Conservation (phyloP, 306 rosid genomes). For the Arachis hypogaea region DNA sequence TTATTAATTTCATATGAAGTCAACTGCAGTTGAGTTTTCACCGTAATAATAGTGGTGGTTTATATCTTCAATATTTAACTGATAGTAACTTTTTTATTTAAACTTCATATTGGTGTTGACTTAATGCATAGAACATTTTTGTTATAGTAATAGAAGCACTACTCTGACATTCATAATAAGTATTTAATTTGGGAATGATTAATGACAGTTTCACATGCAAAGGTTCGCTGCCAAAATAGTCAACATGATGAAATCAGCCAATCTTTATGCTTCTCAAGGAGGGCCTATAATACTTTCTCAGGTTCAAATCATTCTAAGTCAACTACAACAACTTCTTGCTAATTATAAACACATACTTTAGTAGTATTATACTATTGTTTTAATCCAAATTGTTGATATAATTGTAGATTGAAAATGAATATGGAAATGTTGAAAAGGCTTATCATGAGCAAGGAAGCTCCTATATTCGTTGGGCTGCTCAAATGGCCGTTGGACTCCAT, state of each 20-base stretch:
- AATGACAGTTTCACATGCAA: slow-evolving; percentile 73
- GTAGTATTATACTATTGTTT: background rate
- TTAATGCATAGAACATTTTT: too few species aligned
- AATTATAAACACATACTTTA: background rate
- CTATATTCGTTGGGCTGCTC: slow-evolving; percentile 86
- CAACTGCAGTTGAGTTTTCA: too few species aligned
- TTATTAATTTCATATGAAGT: too few species aligned
- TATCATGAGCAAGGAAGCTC: slow-evolving; percentile 62
- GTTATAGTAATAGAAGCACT: too few species aligned
- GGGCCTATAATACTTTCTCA: slow-evolving; percentile 91
- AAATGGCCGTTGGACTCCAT: slow-evolving; percentile 74
- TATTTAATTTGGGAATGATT: background rate
- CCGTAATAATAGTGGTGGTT: too few species aligned
- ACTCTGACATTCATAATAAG: background rate
- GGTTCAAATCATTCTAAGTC: slow-evolving; percentile 47
- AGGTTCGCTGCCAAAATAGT: slow-evolving; percentile 71
- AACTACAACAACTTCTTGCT: background rate
- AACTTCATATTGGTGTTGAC: too few species aligned
- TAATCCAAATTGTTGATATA: background rate
- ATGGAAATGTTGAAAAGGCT: slow-evolving; percentile 53
- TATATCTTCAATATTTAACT: too few species aligned
- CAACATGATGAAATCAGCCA: slow-evolving; percentile 69
- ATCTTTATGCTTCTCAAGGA: slow-evolving; percentile 85
- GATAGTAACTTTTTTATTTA: too few species aligned
- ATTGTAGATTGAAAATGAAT: slow-evolving; percentile 90